Evolutionary conservation across 2,329 filamentous ascomycete species (phyloP), one percentile per base, ranked within the genome.

Genomic region (Pestalotiopsis sp.): DNA sequence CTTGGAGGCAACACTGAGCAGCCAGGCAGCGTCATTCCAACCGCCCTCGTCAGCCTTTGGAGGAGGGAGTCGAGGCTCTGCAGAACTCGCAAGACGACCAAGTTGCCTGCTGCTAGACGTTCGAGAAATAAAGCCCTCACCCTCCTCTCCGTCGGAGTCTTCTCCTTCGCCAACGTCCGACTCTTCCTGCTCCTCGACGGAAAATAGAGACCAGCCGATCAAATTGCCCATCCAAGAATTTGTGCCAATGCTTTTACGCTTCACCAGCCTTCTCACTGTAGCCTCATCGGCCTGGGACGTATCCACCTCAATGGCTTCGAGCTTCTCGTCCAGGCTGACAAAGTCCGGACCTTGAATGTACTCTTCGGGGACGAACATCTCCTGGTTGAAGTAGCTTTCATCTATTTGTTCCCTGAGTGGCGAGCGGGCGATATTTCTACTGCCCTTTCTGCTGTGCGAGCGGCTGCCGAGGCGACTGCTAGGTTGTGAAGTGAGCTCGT

Each of bases 21-120:
- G 78, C 90, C 90, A 92, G 17, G 89, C 89, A 31, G 89, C 90
- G 77, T 92, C 90, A 68, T 87, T 85, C 90, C 90, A 92, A 9
- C 86, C 86, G 17, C 88, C 88, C 58, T 88, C 85, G 65, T 91
- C 85, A 9, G 83, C 80, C 57, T 84, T 84, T 75, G 87, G 75
- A 12, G 85, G 82, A 23, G 83, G 82, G 52, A 90, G 80, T 11
- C 78, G 78, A 63, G 87, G 84, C 62, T 84, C 81, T 0, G 82
- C 76, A 9, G 59, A 56, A 23, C 45, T 14, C 57, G 70, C 45
- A 5, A 67, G n/a, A 77, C 68, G 38, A 76, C 80, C 3, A 81
- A 78, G 65, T 83, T 77, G 58, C 82, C 82, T 71, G 78, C 57
- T 82, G 79, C 64, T 86, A 79, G 56, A 75, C 74, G 64, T 81